Evolutionary conservation across 2,329 filamentous ascomycete genomes (phyloP), one percentile per base, ranked within the genome.

Genomic region (Daldinia sp.): DNA sequence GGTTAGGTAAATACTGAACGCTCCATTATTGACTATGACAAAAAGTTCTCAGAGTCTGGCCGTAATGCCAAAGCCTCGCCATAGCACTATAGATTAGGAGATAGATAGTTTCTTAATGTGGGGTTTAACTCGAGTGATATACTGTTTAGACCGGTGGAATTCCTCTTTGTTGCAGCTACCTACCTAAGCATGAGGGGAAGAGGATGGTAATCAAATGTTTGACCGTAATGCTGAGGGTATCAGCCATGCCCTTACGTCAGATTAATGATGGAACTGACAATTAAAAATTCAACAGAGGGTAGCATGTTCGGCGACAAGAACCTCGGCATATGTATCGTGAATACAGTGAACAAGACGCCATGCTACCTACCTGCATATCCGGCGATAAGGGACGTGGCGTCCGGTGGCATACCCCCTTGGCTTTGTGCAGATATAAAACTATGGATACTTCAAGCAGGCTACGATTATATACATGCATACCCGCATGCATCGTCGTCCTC

Each of bases 351-450:
- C 44, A 30, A 28, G 2, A 6, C 7, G 7, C 28, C 23, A 30
- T 30, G 23, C 12, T 50, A 6, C 5, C 23, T 5, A 2, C 42
- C 4, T n/a, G 13, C 6, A n/a, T 26, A 5, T 15, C 2, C 46
- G 46, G 26, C 46, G 46, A n/a, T 50, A 50, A 50, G 26, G 46
- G 26, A 50, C 2, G 23, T 50, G 46, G 46, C 46, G 46, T 50
- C 10, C 26, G 30, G 44, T 48, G 9, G 44, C n/a, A 23, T 6
- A 23, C 7, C 23, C 44, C 23, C 23, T 48, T 28, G 13, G 20
- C 20, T 23, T 23, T 23, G 20, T 23, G 20, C 20, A 2, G 6
- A 48, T 28, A 4, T n/a, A 9, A 28, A 26, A 48, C 23, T 6
- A 23, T 30, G 23, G 2, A 13, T 6, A 4, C 13, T 30, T n/a